Evolutionary conservation across 768 basidiomycete species (phyloP).

Genomic region (Boletus rubroflammeus): DNA sequence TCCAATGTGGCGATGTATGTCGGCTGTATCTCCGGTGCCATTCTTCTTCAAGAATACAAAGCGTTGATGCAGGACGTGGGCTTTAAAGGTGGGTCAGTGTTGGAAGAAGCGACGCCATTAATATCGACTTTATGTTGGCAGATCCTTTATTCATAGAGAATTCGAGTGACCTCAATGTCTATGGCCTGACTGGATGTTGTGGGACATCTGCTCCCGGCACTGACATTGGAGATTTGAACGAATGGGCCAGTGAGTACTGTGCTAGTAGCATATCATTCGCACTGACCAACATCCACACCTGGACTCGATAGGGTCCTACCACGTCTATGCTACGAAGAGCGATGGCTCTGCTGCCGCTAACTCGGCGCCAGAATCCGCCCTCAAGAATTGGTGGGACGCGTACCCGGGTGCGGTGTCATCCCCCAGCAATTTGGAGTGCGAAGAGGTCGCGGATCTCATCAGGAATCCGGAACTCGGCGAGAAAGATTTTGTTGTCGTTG

Average conservation of each 20-base stretch:
- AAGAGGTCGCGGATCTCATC: conserved; percentile 37
- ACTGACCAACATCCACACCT: neutral
- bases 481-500: conserved; percentile 41
- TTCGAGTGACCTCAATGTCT: conserved; percentile 39
- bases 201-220: neutral
- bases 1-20: conserved; percentile 41
- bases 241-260: conserved; percentile 40
- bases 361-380: conserved; percentile 12
- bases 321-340: conserved; percentile 44
- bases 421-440: conserved; percentile 29
- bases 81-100: conserved; percentile 35
- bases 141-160: conserved; percentile 41
- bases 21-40: conserved; percentile 47
- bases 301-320: conserved; percentile 39
- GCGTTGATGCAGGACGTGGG: conserved; percentile 37
- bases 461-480: conserved; percentile 8
- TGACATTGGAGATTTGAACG: conserved; percentile 37
- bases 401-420: conserved; percentile 40
- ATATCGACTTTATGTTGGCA: conserved; percentile 14
- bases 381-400: conserved; percentile 52
- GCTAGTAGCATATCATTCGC: neutral
- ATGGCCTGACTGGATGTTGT: conserved; percentile 23
- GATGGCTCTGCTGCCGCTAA: neutral
- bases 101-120: neutral
- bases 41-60: conserved; percentile 38